These are phyloP conservation scores for Cladosporium austrohemisphaericum DNA, from an alignment of 2,329 filamentous ascomycete genomes.

Conservation along the genomic window DNA sequence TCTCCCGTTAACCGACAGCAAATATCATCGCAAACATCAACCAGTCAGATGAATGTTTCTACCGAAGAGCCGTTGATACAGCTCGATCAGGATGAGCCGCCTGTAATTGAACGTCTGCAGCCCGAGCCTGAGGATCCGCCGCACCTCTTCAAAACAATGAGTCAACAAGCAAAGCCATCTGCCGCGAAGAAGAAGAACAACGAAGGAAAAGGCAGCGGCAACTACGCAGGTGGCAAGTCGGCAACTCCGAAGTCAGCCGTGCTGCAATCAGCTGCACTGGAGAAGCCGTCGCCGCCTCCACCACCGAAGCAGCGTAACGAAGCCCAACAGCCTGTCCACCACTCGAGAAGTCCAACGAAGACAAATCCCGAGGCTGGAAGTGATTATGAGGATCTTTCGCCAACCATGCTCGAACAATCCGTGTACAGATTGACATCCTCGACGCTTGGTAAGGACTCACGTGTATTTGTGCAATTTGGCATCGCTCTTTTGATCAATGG, in stretches of 20 bases:
- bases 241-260: background rate
- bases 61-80: too few relatives aligned
- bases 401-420: too few relatives aligned
- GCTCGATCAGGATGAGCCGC: background rate
- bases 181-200: conserved; percentile 8
- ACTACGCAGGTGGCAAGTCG: too few relatives aligned
- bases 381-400: too few relatives aligned
- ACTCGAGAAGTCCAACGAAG: background rate
- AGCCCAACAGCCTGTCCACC: too few relatives aligned
- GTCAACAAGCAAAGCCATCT: background rate
- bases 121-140: background rate
- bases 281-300: conserved; percentile 2
- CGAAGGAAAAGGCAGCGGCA: conserved; percentile 10
- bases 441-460: too few relatives aligned
- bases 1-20: background rate
- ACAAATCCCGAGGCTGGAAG: background rate
- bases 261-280: background rate
- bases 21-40: too few relatives aligned
- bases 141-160: background rate
- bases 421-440: too few relatives aligned
- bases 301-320: background rate
- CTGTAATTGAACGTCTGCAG: background rate
- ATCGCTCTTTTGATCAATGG: background rate
- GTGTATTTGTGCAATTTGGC: conserved; percentile 12
- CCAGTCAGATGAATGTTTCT: too few relatives aligned